Conservation (phyloP, 1,284 basidiomycete species). For the Clitocybe nebularis region DNA sequence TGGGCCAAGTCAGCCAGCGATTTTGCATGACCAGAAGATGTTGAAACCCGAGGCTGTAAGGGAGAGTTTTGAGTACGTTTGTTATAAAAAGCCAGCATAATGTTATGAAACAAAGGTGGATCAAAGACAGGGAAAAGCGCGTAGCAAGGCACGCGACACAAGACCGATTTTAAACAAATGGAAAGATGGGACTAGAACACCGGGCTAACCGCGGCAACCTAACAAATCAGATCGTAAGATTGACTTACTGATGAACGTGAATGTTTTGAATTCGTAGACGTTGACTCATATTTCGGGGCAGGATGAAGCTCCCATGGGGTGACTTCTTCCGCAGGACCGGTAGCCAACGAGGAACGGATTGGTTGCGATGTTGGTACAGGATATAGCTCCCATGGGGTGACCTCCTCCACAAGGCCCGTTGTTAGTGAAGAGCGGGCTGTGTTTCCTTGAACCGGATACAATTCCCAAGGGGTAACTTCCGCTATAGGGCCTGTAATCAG, state of each 20-base stretch:
- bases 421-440: constrained; percentile 14
- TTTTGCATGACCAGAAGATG: constrained; percentile 24
- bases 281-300: constrained; percentile 10
- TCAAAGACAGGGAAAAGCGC: not conserved
- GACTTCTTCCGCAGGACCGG: constrained; percentile 30
- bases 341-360: constrained; percentile 17
- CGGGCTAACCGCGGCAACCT: constrained; percentile 14
- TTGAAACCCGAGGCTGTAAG: constrained; percentile 24
- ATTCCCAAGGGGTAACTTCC: constrained; percentile 35
- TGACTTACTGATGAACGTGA: constrained; percentile 17
- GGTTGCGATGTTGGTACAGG: constrained; percentile 20
- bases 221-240: constrained; percentile 9
- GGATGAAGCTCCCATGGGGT: constrained; percentile 35
- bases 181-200: constrained; percentile 3
- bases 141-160: constrained; percentile 2
- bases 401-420: constrained; percentile 28
- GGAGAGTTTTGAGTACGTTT: constrained; percentile 11
- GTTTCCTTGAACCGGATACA: constrained; percentile 24
- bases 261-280: constrained; percentile 12
- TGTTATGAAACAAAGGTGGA: not conserved
- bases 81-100: constrained; percentile 12
- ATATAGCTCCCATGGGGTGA: constrained; percentile 35
- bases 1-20: constrained; percentile 28
- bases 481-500: constrained; percentile 24
- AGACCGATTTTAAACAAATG: constrained; percentile 2